phyloP scores from a whole-genome alignment of 2,329 filamentous ascomycete species.

The Cercospora brassicicola region DNA sequence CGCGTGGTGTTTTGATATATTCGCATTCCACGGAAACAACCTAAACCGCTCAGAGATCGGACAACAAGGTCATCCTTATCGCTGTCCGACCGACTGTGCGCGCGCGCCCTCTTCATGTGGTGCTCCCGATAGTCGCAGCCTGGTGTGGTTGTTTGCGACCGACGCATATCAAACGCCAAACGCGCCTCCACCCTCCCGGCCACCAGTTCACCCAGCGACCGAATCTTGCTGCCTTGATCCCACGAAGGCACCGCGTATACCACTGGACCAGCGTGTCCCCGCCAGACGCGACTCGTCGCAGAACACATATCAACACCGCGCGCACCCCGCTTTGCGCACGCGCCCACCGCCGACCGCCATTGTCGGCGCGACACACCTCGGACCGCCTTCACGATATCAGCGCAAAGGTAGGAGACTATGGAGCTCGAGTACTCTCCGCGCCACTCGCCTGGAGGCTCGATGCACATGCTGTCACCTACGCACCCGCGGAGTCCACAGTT shows the following conservation, averaged over 20 bases:
- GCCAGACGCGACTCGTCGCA: background rate
- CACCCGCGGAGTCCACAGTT: conserved; percentile 56
- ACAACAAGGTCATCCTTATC: conserved; percentile 28
- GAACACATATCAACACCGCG: conserved; percentile 7
- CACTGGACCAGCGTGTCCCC: background rate
- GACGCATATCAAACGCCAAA: conserved; percentile 8
- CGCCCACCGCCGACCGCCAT: conserved; percentile 11
- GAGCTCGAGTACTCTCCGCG: conserved; percentile 54
- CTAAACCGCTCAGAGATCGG: conserved; percentile 20
- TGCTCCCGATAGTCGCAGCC: conserved; percentile 19
- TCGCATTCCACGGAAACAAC: conserved; percentile 26
- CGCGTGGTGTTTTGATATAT: conserved; percentile 16
- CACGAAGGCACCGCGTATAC: conserved; percentile 1
- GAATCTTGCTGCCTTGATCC: conserved; percentile 18
- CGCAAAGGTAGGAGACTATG: conserved; percentile 37
- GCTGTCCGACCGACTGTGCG: conserved; percentile 20
- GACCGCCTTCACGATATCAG: background rate
- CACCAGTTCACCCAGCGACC: conserved; percentile 6
- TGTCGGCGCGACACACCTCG: background rate
- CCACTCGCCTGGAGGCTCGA: conserved; percentile 65
- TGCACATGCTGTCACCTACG: conserved; percentile 84
- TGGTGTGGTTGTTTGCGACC: conserved; percentile 17
- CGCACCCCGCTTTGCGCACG: conserved; percentile 12
- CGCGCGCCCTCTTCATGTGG: conserved; percentile 19
- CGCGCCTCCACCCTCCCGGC: conserved; percentile 1